phyloP scores from a whole-genome alignment of 2,329 filamentous ascomycete species.

The Diaporthe longicolla region DNA sequence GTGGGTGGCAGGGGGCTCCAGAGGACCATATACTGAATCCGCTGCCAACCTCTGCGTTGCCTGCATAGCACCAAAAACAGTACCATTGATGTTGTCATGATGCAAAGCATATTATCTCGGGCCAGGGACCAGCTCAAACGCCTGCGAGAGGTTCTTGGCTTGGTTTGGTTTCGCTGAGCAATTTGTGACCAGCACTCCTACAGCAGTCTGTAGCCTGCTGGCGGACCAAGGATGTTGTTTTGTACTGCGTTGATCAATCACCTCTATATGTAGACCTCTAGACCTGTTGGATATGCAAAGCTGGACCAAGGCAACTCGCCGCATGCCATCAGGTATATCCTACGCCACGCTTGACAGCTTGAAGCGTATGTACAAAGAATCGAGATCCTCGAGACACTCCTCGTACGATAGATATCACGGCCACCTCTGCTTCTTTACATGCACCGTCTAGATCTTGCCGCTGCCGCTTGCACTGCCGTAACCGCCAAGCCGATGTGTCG shows the following conservation, averaged over 20 bases:
- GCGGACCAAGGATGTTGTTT: not conserved
- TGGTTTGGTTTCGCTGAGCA: not conserved
- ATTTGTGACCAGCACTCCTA: not conserved
- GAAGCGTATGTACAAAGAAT: constrained; percentile 32
- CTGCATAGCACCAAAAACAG: not conserved
- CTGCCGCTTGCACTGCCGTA: not conserved
- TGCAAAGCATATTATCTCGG: too few species aligned
- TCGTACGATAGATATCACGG: constrained; percentile 9
- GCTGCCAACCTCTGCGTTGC: not conserved
- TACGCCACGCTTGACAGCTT: constrained; percentile 8
- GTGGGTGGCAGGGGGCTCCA: not conserved
- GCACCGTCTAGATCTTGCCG: constrained; percentile 5
- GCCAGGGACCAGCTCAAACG: not conserved
- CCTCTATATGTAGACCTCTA: constrained; percentile 26
- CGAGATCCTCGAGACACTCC: constrained; percentile 10
- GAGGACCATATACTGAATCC: not conserved
- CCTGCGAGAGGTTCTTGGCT: not conserved
- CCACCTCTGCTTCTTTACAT: constrained; percentile 20
- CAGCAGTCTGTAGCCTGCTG: not conserved
- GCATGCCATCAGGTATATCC: constrained; percentile 19
- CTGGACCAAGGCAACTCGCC: constrained; percentile 20
- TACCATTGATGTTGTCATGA: not conserved
- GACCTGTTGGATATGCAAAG: constrained; percentile 24
- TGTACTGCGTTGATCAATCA: constrained; percentile 14
- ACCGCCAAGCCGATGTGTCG: not conserved